Conservation (phyloP, 768 basidiomycete genomes). For the Mycena galericulata region DNA sequence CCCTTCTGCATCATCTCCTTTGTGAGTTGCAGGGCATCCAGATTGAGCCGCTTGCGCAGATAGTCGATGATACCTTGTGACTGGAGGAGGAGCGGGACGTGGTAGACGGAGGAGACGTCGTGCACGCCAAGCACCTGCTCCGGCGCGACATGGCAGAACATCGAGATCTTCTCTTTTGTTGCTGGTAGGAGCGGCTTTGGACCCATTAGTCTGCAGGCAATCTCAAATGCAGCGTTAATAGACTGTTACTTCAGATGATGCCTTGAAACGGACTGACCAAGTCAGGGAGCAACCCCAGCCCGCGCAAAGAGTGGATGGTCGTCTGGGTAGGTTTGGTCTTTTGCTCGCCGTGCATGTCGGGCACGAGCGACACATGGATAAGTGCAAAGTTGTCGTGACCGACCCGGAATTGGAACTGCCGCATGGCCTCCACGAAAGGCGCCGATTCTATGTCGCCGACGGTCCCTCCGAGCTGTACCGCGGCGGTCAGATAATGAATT, state of each 20-base stretch:
- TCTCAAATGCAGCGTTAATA: slow-evolving; percentile 57
- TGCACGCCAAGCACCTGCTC: slow-evolving; percentile 96
- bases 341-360: slow-evolving; percentile 98
- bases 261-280: slow-evolving; percentile 65
- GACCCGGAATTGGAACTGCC: slow-evolving; percentile 99
- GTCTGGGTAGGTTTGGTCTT: slow-evolving; percentile 99
- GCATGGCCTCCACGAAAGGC: slow-evolving; percentile 98
- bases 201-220: slow-evolving; percentile 90
- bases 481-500: background rate
- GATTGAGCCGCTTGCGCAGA: slow-evolving; percentile 84
- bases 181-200: slow-evolving; percentile 84
- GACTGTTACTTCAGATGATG: too few species aligned
- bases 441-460: slow-evolving; percentile 99
- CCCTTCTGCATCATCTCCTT: slow-evolving; percentile 73
- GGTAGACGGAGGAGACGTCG: slow-evolving; percentile 96
- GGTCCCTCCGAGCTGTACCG: slow-evolving; percentile 92
- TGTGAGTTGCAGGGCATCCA: slow-evolving; percentile 67
- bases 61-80: slow-evolving; percentile 93
- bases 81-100: slow-evolving; percentile 92
- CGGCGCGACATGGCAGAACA: slow-evolving; percentile 97
- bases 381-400: slow-evolving; percentile 97
- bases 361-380: slow-evolving; percentile 97
- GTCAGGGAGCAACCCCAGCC: slow-evolving; percentile 93
- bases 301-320: slow-evolving; percentile 92
- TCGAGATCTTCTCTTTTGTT: slow-evolving; percentile 96